phyloP scores from a whole-genome alignment of 306 rosid genomes.

The Notholithocarpus densiflorus region DNA sequence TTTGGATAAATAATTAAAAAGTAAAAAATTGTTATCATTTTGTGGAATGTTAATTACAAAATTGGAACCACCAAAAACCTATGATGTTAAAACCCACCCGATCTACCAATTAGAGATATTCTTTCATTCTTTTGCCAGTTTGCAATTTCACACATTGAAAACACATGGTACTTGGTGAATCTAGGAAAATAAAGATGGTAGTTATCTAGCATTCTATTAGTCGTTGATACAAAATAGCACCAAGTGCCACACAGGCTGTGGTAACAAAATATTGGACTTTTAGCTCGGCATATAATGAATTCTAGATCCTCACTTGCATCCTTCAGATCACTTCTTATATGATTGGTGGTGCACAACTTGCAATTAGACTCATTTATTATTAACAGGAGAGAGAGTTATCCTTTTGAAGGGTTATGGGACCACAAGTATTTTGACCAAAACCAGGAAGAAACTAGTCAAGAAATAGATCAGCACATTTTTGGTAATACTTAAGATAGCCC shows the following conservation, averaged over 20 bases:
- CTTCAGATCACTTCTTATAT: background rate
- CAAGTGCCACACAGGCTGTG: background rate
- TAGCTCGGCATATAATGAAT: background rate
- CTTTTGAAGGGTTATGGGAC: background rate
- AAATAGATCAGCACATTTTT: background rate
- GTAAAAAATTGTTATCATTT: background rate
- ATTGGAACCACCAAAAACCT: background rate
- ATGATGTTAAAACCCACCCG: background rate
- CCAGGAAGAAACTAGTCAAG: background rate
- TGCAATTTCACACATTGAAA: background rate
- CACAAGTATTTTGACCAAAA: background rate
- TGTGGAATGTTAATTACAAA: background rate
- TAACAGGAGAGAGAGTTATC: background rate
- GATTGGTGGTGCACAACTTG: background rate
- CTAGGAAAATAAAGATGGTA: background rate
- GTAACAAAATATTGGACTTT: background rate
- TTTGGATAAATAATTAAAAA: constrained; percentile 1
- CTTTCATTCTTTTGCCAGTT: background rate
- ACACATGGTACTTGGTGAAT: background rate
- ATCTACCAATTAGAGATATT: background rate
- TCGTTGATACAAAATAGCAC: background rate
- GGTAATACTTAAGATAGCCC: background rate
- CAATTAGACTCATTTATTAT: background rate
- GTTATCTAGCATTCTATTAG: background rate
- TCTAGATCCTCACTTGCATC: background rate